Base-by-base conservation (phyloP, 352 stramenopile species). In the Phytophthora tubulina region DNA sequence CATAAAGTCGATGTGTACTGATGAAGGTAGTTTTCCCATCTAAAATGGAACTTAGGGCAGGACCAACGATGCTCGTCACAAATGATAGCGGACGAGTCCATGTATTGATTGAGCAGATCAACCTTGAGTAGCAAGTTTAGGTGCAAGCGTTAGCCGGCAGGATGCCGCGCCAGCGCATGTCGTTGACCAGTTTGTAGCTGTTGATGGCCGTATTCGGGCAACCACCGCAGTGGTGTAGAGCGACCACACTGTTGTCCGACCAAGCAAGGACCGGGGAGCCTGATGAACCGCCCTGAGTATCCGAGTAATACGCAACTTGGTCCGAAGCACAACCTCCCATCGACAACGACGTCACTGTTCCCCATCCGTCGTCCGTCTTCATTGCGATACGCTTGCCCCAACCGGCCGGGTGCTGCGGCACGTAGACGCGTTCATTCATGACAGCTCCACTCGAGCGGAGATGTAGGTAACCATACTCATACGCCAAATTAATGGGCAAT, bases 181-280 rank as follows among this genome's bases (percentile, higher is more conserved):
- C 78, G 14, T 69, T 73, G 27, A 93, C 36, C 58, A 95, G 73
- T 33, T 84, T 82, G 52, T 90, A 67, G 46, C 63, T 80, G 70
- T 91, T 93, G 44, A 94, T 85, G 3, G 82, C 86, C 6, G 82
- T 91, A 65, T 95, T 95, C 7, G 82, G 85, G 36, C 88, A 95
- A 0, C 86, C 88, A 3, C 88, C 88, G 44, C 86, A 95, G 66
- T 94, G 88, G 63, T 94, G 86, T 5, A 95, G 72, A 11, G 70
- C 88, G 1, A 94, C 68, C 4, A 94, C 88, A 2, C 54, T 38
- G 42, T 94, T 91, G 62, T 95, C 86, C 0, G 21, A 62, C 53
- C 60, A 85, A n/a, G 82, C 58, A 38, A 95, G 67, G n/a, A 95
- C 75, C 0, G 88, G 88, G 7, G 88, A 94, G 1, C 88, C 88